A percentile compares a stretch with the other conserved stretches of the same genome.
Evolutionary conservation across 176 grass and related monocot species (phyloP).

Genomic region (Phoenix roebelenii): DNA sequence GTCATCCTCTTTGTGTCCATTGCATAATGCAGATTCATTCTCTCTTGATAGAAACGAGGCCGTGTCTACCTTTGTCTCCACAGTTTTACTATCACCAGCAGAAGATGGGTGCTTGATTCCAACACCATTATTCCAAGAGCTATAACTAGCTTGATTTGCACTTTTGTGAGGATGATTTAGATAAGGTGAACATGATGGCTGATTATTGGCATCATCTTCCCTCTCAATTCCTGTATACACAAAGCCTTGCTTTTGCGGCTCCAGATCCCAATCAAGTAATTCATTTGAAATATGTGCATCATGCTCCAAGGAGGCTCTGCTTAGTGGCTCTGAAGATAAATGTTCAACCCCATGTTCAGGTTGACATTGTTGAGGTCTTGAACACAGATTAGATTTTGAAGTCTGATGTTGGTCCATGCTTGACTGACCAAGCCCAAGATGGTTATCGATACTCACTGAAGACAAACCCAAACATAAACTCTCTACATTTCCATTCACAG

Average conservation of each 20-base stretch:
- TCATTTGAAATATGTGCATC: constrained; percentile 30
- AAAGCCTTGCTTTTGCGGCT: constrained; percentile 18
- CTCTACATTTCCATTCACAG: constrained; percentile 19
- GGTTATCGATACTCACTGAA: constrained; percentile 43
- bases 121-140: constrained; percentile 22
- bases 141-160: constrained; percentile 8
- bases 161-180: constrained; percentile 4
- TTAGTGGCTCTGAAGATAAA: constrained; percentile 16
- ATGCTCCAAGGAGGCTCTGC: constrained; percentile 15
- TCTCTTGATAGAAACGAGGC: constrained; percentile 14
- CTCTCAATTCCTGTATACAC: constrained; percentile 17
- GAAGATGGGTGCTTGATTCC: constrained; percentile 17
- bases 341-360: constrained; percentile 3
- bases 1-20: constrained; percentile 30
- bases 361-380: constrained; percentile 15
- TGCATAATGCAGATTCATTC: constrained; percentile 20
- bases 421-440: constrained; percentile 19
- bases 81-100: constrained; percentile 16
- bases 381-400: constrained; percentile 13
- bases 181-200: constrained; percentile 23
- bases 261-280: constrained; percentile 32
- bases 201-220: constrained; percentile 21
- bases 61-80: constrained; percentile 26
- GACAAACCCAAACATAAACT: constrained; percentile 36
- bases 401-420: constrained; percentile 17